phyloP scores from a whole-genome alignment of 2,329 filamentous ascomycete species.

The Colletotrichum kahawae region DNA sequence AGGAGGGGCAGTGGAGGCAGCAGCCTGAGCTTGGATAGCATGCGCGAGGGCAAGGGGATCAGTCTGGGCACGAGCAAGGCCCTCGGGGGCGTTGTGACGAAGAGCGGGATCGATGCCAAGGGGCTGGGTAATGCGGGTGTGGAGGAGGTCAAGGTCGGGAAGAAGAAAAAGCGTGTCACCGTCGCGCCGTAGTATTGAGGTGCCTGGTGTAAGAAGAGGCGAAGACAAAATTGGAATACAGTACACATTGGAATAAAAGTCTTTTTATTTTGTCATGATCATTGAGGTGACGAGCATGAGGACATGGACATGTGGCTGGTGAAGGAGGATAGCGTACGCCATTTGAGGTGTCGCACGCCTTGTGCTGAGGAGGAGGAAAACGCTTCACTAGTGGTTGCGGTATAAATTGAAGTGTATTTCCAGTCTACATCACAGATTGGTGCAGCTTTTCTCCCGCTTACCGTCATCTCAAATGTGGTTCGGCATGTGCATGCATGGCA shows the following conservation, averaged over 20 bases:
- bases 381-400: neutral
- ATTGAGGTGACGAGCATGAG: neutral
- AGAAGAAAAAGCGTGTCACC: slow-evolving; percentile 21
- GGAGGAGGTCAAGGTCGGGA: slow-evolving; percentile 16
- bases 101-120: slow-evolving; percentile 24
- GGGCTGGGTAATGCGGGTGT: slow-evolving; percentile 17
- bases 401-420: neutral
- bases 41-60: slow-evolving; percentile 43
- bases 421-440: neutral
- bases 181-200: slow-evolving; percentile 10
- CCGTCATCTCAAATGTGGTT: neutral
- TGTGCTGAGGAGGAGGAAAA: neutral
- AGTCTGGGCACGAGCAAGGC: slow-evolving; percentile 42
- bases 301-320: neutral
- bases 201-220: neutral
- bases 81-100: slow-evolving; percentile 39
- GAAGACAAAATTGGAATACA: neutral
- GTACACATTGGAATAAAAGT: neutral
- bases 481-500: neutral
- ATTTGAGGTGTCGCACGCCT: neutral
- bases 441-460: neutral
- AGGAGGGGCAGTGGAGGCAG: slow-evolving; percentile 35
- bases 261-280: too few species aligned
- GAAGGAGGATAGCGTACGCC: too few species aligned
- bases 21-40: slow-evolving; percentile 45